Evolutionary conservation across 306 rosid species (phyloP), one percentile per base, ranked within the genome.

Genomic region (Trifolium fragiferum): DNA sequence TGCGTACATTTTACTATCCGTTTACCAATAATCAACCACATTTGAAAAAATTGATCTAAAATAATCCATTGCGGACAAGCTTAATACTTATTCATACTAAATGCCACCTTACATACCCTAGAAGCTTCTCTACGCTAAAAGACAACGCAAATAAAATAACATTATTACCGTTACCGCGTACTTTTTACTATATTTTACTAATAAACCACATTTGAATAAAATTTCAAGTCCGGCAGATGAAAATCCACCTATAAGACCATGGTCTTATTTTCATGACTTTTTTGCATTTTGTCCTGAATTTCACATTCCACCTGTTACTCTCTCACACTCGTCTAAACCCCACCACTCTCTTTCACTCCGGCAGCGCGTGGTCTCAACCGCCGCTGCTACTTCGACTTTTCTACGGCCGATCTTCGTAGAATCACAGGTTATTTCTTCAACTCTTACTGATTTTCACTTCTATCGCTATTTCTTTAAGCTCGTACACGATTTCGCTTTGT

Each of bases 161-260:
- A 30, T 30, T 30, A 0, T 30, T 37, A 37, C 40, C 40, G 2
- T 30, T 37, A 37, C 40, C 40, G 2, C 10, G 16, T 4, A 23
- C 15, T 23, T 23, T 19, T 51, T 18, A 16, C 4, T 16, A 16
- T 18, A 1, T 30, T 51, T 57, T 23, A 57, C 63, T 57, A 37
- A 37, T 30, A 27, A 59, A 60, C 33, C 21, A 60, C 1, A 60
- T 30, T 60, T 13, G 13, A 60, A 15, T n/a, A 47, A 54, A 68
- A 6, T 73, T 67, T 80, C 8, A 71, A 59, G 82, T 69, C 87
- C 76, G 70, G 33, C 11, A 13, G 15, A 60, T 32, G 41, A 59
- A 71, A 41, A 21, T 49, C 25, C 14, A 20, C 8, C 4, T 41
- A 25, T 54, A 43, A 14, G 18, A 69, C 46, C 16, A 23, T 2